Base-by-base conservation (phyloP, 2,329 filamentous ascomycete genomes). In the Aspergillus neotritici region DNA sequence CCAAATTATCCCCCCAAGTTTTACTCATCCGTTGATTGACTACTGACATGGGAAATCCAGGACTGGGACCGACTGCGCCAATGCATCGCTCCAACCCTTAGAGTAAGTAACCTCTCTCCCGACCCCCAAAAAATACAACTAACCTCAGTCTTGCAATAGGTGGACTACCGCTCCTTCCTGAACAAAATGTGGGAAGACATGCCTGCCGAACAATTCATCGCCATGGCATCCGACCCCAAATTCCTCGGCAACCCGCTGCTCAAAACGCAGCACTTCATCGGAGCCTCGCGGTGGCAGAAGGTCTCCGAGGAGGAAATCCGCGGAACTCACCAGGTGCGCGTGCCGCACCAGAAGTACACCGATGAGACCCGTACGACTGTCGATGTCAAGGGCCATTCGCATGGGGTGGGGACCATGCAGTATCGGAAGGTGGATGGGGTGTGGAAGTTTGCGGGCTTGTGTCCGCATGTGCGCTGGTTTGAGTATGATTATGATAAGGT, bases 151-250 rank as follows among this genome's bases (percentile, higher is more conserved):
- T n/a, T n/a, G n/a, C n/a, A n/a, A n/a, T n/a, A 82, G 73, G 74
- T 86, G 55, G 83, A 87, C 71, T 87, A 86, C 74, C 73, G 75
- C 35, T 72, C 72, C 16, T 77, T 80, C 61, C 70, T 77, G 70
- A 74, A 44, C 38, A 44, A 50, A 14, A n/a, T 44, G 21, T 48
- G 45, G 48, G 45, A 50, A 37, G 68, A 70, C 30, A 79, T 81
- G 75, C 69, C 75, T 3, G 72, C 75, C 1, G 68, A 73, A 5
- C 75, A 79, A 31, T 81, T 74, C 65, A 63, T 80, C 52, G 52
- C 58, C 52, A 79, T 80, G 75, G 69, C 76, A 51, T 75, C 74
- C 17, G 67, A 69, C 55, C 61, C 66, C 17, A 56, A 66, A 2
- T 76, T 81, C 46, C 68, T 82, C 16, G 77, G 78, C 51, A 74